Evolutionary conservation across 805 yeast genomes (phyloP).

Genomic region (Starmerella floricola): DNA sequence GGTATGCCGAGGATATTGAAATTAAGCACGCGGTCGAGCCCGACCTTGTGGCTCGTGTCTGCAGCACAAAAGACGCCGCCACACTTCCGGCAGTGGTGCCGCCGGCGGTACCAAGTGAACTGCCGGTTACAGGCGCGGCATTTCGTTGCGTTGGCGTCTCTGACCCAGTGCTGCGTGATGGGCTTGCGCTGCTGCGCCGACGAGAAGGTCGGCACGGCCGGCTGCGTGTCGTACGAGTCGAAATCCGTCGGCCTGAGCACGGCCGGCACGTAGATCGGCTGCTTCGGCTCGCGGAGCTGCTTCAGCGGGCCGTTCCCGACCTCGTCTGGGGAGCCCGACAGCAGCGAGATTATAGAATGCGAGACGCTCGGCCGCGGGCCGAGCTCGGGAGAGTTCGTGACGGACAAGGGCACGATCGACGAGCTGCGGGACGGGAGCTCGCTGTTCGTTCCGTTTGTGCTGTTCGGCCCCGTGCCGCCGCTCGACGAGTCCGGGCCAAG

Average conservation of each 20-base stretch:
- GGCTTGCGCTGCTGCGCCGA: constrained; percentile 25
- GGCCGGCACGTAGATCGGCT: constrained; percentile 84
- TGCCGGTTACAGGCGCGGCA: constrained; percentile 58
- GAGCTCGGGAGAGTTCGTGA: not conserved
- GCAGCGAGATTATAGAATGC: constrained; percentile 4
- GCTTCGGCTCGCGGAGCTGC: constrained; percentile 68
- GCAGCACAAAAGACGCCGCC: constrained; percentile 69
- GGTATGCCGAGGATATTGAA: constrained; percentile 57
- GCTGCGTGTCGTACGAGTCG: constrained; percentile 24
- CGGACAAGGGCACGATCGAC: not conserved
- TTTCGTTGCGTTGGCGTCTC: constrained; percentile 49
- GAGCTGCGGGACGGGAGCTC: constrained; percentile 1
- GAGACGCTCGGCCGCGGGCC: not conserved
- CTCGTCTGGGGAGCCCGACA: constrained; percentile 16
- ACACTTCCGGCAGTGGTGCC: constrained; percentile 77
- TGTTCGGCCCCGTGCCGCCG: too few relatives aligned
- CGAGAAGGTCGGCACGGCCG: constrained; percentile 14
- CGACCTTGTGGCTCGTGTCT: constrained; percentile 48
- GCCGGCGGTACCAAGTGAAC: constrained; percentile 67
- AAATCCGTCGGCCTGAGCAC: constrained; percentile 47
- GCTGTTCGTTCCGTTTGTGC: not conserved
- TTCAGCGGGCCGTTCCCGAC: constrained; percentile 32
- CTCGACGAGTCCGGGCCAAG: constrained; percentile 3
- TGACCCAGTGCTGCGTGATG: constrained; percentile 35
- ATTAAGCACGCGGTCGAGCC: constrained; percentile 37